Evolutionary conservation across 202 grass and related monocot genomes (phyloP).

Genomic region (Brachypodium distachyon): DNA sequence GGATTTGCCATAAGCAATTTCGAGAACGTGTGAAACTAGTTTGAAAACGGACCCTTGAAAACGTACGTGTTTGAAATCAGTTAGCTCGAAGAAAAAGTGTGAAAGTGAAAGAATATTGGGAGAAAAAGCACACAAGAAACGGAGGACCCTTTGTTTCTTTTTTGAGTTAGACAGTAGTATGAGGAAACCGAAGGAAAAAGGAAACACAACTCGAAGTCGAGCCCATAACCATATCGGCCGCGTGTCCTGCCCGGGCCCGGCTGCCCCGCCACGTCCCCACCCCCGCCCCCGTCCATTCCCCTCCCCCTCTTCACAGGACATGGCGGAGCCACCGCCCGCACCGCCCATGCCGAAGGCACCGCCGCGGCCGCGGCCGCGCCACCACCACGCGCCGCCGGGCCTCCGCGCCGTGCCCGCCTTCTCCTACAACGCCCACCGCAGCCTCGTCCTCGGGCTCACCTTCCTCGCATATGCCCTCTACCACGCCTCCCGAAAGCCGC

Average conservation of each 20-base stretch:
- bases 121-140: not conserved
- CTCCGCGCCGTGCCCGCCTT: constrained; percentile 16
- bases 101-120: too few species aligned
- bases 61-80: too few species aligned
- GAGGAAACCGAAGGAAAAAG: not conserved
- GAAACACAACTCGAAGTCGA: not conserved
- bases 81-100: too few species aligned
- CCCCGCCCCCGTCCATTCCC: not conserved
- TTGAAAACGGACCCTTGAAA: too few species aligned
- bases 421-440: constrained; percentile 42
- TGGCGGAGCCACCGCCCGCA: not conserved
- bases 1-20: too few species aligned
- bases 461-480: constrained; percentile 61
- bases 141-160: too few species aligned
- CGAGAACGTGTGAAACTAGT: too few species aligned
- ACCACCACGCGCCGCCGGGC: not conserved
- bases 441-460: constrained; percentile 57
- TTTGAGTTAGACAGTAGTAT: too few species aligned
- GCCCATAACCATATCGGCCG: not conserved
- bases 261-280: constrained; percentile 4
- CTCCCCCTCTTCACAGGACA: not conserved
- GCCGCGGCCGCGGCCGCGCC: not conserved
- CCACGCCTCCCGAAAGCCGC: constrained; percentile 59
- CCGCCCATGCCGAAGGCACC: constrained; percentile 8
- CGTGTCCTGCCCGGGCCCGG: constrained; percentile 8